phyloP scores from a whole-genome alignment of 192 early-diverging fungal species.

The Lunasporangiospora selenospora region DNA sequence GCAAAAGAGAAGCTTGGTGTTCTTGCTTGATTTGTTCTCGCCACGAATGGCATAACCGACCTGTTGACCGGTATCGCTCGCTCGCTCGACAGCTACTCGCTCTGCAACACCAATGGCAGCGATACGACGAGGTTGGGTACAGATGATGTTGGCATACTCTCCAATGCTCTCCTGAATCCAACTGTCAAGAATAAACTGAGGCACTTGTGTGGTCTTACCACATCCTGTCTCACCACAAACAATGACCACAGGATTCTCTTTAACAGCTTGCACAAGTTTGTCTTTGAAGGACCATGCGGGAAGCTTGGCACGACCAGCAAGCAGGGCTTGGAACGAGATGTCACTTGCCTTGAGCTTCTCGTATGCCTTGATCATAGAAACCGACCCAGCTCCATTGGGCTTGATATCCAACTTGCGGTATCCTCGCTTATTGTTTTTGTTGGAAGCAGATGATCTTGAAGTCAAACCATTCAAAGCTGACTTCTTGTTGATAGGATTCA shows the following conservation, averaged over 20 bases:
- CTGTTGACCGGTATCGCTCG: constrained; percentile 31
- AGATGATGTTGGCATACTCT: constrained; percentile 67
- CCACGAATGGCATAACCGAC: constrained; percentile 73
- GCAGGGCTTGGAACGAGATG: constrained; percentile 33
- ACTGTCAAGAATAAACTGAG: constrained; percentile 84
- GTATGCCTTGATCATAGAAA: constrained; percentile 34
- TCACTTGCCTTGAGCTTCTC: constrained; percentile 14
- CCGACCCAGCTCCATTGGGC: constrained; percentile 37
- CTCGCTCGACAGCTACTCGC: constrained; percentile 71
- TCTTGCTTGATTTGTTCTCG: constrained; percentile 61
- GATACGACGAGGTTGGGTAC: constrained; percentile 92
- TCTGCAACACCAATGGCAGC: constrained; percentile 65
- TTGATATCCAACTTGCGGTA: constrained; percentile 25
- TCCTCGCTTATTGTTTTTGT: constrained; percentile 9
- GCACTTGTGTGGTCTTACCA: constrained; percentile 81
- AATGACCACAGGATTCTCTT: constrained; percentile 63
- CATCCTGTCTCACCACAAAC: constrained; percentile 79
- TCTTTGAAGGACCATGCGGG: constrained; percentile 70
- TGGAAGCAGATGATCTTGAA: not conserved
- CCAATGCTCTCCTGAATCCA: constrained; percentile 57
- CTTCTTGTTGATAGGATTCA: constrained; percentile 7
- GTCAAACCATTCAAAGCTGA: not conserved
- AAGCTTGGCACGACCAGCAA: constrained; percentile 57
- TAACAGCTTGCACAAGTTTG: constrained; percentile 63
- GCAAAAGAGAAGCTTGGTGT: constrained; percentile 74